A percentile compares a stretch with the other conserved stretches of the same genome.
Conservation (phyloP, 805 yeast species). For the Candida odintsovae region DNA sequence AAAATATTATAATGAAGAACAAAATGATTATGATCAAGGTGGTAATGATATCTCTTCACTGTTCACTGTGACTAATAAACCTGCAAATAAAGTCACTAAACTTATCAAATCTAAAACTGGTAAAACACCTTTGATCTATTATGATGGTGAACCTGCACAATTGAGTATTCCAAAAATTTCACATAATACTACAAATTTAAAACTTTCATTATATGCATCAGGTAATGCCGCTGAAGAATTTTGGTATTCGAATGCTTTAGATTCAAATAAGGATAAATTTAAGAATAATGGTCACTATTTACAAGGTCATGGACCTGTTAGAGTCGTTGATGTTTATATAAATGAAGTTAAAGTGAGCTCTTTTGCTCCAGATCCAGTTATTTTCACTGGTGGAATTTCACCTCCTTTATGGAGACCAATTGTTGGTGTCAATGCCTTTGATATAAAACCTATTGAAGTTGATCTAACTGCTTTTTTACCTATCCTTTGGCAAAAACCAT, state of each 20-base stretch:
- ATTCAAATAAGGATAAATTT: constrained; percentile 38
- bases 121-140: constrained; percentile 40
- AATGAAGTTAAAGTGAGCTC: constrained; percentile 55
- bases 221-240: constrained; percentile 82
- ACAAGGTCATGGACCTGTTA: constrained; percentile 64
- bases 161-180: constrained; percentile 41
- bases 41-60: constrained; percentile 4
- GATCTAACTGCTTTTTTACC: constrained; percentile 72
- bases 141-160: constrained; percentile 33
- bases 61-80: constrained; percentile 17
- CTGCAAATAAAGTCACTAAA: constrained; percentile 15
- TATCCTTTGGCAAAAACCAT: constrained; percentile 48
- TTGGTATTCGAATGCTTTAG: constrained; percentile 66
- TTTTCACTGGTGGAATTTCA: constrained; percentile 77
- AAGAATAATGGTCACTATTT: constrained; percentile 33
- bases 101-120: constrained; percentile 15
- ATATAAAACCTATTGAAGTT: constrained; percentile 60
- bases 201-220: constrained; percentile 54
- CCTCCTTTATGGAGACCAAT: constrained; percentile 81
- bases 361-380: constrained; percentile 63
- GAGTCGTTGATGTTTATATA: constrained; percentile 58
- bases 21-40: constrained; percentile 12
- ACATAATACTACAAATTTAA: constrained; percentile 46
- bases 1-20: constrained; percentile 38
- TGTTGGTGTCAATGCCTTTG: constrained; percentile 70